phyloP scores from a whole-genome alignment of 1,284 basidiomycete genomes.

The Pterula multifida region DNA sequence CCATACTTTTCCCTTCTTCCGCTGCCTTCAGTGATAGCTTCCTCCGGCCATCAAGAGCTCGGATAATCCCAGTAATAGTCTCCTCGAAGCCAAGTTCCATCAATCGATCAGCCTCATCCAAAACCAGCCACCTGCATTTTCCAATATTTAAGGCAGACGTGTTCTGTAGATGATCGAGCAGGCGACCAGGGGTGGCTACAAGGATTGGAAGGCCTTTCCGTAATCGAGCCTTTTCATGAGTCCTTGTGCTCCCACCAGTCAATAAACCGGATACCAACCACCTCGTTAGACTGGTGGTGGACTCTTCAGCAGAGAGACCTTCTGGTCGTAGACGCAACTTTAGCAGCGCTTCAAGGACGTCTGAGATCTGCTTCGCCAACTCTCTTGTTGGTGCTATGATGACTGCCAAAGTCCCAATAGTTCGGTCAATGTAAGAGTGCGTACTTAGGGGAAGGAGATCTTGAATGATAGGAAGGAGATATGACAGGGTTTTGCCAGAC shows the following conservation, averaged over 20 bases:
- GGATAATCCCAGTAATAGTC: conserved; percentile 81
- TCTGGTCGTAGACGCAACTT: conserved; percentile 63
- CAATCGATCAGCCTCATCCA: conserved; percentile 94
- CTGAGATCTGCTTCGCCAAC: conserved; percentile 90
- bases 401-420: conserved; percentile 88
- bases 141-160: conserved; percentile 86
- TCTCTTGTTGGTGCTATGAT: conserved; percentile 94
- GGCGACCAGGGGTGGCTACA: conserved; percentile 92
- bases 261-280: conserved; percentile 93
- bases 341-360: conserved; percentile 83
- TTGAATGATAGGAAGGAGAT: conserved; percentile 91
- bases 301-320: conserved; percentile 33
- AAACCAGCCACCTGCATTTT: conserved; percentile 90
- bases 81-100: conserved; percentile 97
- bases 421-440: conserved; percentile 77
- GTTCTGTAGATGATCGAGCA: conserved; percentile 91
- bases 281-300: conserved; percentile 55
- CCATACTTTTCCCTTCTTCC: conserved; percentile 55
- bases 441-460: conserved; percentile 84
- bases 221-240: conserved; percentile 55
- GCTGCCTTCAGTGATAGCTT: conserved; percentile 66
- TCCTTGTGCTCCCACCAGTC: conserved; percentile 67
- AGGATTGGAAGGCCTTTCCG: conserved; percentile 70
- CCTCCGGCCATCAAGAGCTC: conserved; percentile 70
- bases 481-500: conserved; percentile 94